Evolutionary conservation across 1,284 basidiomycete genomes (phyloP), one percentile per base, ranked within the genome.

Genomic region (Blastosporella zonata): DNA sequence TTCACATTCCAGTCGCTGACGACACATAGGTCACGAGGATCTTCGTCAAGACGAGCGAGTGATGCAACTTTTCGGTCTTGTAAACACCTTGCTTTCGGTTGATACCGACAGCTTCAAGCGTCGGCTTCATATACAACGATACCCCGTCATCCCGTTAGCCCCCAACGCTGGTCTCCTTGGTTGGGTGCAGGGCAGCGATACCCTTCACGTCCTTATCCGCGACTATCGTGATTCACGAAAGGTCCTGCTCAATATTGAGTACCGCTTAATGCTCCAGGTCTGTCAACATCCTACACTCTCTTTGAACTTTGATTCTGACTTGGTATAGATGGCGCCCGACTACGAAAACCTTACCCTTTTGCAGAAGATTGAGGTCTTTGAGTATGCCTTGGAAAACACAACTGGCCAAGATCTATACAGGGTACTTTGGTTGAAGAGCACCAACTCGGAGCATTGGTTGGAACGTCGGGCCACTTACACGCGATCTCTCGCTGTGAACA

Each of bases 361-460:
- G 52, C 95, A 99, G 68, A 99, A 99, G 74, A 93, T 99, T 35
- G 97, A 99, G 66, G 97, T 99, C 15, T 99, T 99, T 70, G 94
- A 99, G 67, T 99, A 99, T 62, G 96, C 97, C 2, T 77, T 99
- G 35, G 96, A 99, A 70, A 99, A 99, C 62, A 99, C 97, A 0
- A 97, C 94, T 0, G 97, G 97, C 0, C 97, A 99, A 71, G 97
- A 99, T 67, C 76, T 99, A n/a, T 99, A 99, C 68, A 80, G 95
- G 17, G 94, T 99, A 18, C 74, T 99, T 13, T 99, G 97, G 97
- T 77, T 99, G 55, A 97, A 96, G 74, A 93, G 90, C 62, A 71
- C 81, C 51, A 95, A 91, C 63, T 99, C 97, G 2, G 97, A 99
- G 62, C 92, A 97, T 57, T 99, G 97, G 97, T 74, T 99, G 28